These are phyloP conservation scores for Penstemon newberryi DNA, from an alignment of 257 asterid genomes.

Conservation along the genomic window DNA sequence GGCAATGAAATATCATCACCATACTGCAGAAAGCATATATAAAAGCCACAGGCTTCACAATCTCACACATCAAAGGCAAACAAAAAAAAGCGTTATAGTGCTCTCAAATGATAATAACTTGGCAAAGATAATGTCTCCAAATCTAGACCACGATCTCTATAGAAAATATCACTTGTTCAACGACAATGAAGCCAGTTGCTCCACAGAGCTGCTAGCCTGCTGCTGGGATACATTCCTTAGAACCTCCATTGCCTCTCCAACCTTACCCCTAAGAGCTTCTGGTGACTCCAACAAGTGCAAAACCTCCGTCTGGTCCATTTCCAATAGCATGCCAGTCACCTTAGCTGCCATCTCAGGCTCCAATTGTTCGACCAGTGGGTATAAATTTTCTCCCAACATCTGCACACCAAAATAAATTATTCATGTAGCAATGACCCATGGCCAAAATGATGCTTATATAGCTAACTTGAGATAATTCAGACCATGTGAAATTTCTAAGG, in stretches of 20 bases:
- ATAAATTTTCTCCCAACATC: slow-evolving; percentile 68
- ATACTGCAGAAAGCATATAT: background rate
- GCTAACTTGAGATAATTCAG: too few relatives aligned
- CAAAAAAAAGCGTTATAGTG: too few relatives aligned
- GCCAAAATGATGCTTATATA: too few relatives aligned
- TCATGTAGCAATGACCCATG: too few relatives aligned
- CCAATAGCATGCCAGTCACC: slow-evolving; percentile 75
- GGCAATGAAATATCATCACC: too few relatives aligned
- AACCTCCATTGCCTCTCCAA: slow-evolving; percentile 64
- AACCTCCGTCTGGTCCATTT: slow-evolving; percentile 72
- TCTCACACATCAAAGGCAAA: too few relatives aligned
- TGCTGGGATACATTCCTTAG: slow-evolving; percentile 50
- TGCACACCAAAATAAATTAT: slow-evolving; percentile 26
- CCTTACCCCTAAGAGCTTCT: slow-evolving; percentile 58
- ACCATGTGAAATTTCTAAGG: too few relatives aligned
- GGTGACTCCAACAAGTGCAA: slow-evolving; percentile 74
- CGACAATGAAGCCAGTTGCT: slow-evolving; percentile 51
- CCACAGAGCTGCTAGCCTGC: slow-evolving; percentile 36
- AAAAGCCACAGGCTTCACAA: background rate
- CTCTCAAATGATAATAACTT: too few relatives aligned
- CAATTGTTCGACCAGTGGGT: slow-evolving; percentile 62
- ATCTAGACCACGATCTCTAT: too few relatives aligned
- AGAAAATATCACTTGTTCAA: slow-evolving; percentile 21
- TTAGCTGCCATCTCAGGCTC: slow-evolving; percentile 64
- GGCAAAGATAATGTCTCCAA: too few relatives aligned